Evolutionary conservation across 2,329 filamentous ascomycete species (phyloP).

Genomic region (Arthrobotrys megalospora): DNA sequence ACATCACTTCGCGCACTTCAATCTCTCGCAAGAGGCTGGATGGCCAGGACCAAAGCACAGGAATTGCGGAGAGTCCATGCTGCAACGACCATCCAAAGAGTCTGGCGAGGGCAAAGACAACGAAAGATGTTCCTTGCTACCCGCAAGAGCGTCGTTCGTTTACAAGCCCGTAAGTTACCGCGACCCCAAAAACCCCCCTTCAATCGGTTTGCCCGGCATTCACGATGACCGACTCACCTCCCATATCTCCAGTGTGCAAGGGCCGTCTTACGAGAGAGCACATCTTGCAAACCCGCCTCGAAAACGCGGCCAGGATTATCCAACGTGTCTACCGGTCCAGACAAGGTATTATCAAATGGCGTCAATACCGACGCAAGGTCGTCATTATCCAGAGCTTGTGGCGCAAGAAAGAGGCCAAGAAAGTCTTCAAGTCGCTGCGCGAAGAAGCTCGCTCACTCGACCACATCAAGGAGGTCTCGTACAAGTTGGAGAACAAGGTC

Average conservation of each 20-base stretch:
- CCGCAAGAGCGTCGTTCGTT: conserved; percentile 85
- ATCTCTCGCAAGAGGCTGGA: conserved; percentile 81
- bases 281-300: conserved; percentile 92
- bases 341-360: conserved; percentile 72
- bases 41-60: conserved; percentile 82
- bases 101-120: conserved; percentile 94
- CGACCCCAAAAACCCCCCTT: conserved; percentile 57
- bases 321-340: conserved; percentile 88
- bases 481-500: conserved; percentile 99
- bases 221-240: conserved; percentile 61
- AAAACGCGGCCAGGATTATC: conserved; percentile 90
- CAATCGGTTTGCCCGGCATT: conserved; percentile 61
- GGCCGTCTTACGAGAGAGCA: conserved; percentile 91
- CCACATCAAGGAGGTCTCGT: conserved; percentile 88
- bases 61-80: conserved; percentile 86
- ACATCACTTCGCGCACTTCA: conserved; percentile 85
- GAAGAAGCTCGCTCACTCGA: conserved; percentile 93
- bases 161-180: conserved; percentile 76
- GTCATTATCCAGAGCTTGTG: conserved; percentile 92
- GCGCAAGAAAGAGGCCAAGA: conserved; percentile 86
- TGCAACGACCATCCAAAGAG: conserved; percentile 92
- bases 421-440: conserved; percentile 88
- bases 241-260: conserved; percentile 72
- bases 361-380: conserved; percentile 89
- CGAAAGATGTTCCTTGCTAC: conserved; percentile 84